Evolutionary conservation across 1,284 basidiomycete genomes (phyloP).

Genomic region (Ustilago cynodontis): DNA sequence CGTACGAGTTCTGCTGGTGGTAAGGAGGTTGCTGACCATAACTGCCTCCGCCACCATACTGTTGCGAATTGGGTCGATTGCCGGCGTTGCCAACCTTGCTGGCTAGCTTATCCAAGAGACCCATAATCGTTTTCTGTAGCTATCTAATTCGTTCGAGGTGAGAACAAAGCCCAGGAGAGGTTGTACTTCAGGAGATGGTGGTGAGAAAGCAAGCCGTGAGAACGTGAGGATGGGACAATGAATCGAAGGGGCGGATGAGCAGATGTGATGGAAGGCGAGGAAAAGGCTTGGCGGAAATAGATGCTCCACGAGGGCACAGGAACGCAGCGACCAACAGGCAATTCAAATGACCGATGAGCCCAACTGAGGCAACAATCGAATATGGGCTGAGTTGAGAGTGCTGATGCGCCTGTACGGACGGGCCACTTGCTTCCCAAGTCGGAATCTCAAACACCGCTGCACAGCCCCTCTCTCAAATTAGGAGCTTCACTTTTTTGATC

Average conservation of each 20-base stretch:
- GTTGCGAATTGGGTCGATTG: slow-evolving; percentile 35
- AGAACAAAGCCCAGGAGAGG: background rate
- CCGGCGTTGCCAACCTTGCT: slow-evolving; percentile 46
- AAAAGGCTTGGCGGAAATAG: slow-evolving; percentile 17
- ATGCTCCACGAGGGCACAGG: background rate
- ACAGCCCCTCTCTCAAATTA: background rate
- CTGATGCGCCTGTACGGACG: no score
- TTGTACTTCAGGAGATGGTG: background rate
- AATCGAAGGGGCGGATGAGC: background rate
- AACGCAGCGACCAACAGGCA: background rate
- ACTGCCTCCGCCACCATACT: slow-evolving; percentile 40
- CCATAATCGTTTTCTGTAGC: slow-evolving; percentile 31
- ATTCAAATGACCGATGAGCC: slow-evolving; percentile 13
- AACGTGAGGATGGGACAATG: background rate
- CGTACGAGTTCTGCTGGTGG: slow-evolving; percentile 31
- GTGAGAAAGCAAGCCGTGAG: background rate
- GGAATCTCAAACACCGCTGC: background rate
- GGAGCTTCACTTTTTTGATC: background rate
- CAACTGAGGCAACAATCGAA: background rate
- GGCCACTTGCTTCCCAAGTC: no score
- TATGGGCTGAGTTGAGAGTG: slow-evolving; percentile 5
- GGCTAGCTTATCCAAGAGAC: slow-evolving; percentile 62
- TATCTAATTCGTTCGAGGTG: background rate
- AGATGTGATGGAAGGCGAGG: background rate
- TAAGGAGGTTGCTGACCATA: slow-evolving; percentile 39